A percentile compares a stretch with the other conserved stretches of the same genome.
Evolutionary conservation across 352 stramenopile species (phyloP).

Genomic region (Globisporangium splendens): DNA sequence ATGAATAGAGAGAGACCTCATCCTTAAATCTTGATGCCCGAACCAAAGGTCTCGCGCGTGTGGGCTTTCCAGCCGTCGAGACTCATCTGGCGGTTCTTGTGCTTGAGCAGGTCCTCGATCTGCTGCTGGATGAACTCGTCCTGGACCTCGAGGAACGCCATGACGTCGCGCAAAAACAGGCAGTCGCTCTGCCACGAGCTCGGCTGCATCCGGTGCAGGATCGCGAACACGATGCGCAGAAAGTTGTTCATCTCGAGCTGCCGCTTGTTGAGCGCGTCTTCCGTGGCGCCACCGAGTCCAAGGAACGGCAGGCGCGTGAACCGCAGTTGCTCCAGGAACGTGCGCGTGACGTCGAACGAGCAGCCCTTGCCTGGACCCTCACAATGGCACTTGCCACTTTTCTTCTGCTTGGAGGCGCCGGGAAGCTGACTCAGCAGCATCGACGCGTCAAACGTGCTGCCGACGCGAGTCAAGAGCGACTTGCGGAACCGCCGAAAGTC

Average conservation of each 20-base stretch:
- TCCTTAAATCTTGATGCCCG: conserved; percentile 55
- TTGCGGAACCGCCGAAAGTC: conserved; percentile 76
- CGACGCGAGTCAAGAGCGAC: conserved; percentile 62
- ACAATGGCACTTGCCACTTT: conserved; percentile 49
- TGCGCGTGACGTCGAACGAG: conserved; percentile 64
- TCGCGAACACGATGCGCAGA: conserved; percentile 73
- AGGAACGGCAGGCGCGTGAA: conserved; percentile 79
- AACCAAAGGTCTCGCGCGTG: conserved; percentile 74
- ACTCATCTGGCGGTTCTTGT: conserved; percentile 64
- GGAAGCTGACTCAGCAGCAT: no score
- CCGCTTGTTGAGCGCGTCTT: conserved; percentile 52
- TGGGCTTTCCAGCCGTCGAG: conserved; percentile 76
- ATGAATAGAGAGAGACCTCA: not conserved
- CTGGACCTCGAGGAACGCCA: conserved; percentile 75
- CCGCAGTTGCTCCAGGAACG: conserved; percentile 69
- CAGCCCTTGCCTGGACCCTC: conserved; percentile 47
- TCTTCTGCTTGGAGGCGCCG: no score
- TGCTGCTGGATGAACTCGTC: conserved; percentile 68
- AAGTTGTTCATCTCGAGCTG: conserved; percentile 85
- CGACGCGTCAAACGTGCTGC: conserved; percentile 35
- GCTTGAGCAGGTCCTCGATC: conserved; percentile 59
- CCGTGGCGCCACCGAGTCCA: conserved; percentile 34
- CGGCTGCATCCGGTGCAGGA: conserved; percentile 74
- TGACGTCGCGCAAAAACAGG: conserved; percentile 76
- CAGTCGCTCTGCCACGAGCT: conserved; percentile 65